Evolutionary conservation across 163 green algal genomes (phyloP).

Genomic region (Smithsoniella earleae): DNA sequence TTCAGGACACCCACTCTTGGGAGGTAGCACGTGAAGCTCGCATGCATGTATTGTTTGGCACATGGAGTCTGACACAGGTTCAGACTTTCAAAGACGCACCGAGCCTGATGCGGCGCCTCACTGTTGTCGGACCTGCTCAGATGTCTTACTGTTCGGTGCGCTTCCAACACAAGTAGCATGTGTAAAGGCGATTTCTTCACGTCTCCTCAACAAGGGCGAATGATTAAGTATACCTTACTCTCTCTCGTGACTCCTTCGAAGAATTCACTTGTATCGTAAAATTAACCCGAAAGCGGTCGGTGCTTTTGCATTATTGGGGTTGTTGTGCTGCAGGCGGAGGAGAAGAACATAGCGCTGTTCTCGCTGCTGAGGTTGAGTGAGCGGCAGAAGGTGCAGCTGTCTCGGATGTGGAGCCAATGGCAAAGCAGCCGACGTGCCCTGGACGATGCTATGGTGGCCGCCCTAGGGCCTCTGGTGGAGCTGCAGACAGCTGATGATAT

Average conservation of each 20-base stretch:
- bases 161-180: too few relatives aligned
- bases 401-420: conserved; percentile 19
- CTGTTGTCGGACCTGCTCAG: conserved; percentile 12
- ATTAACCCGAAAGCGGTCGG: too few relatives aligned
- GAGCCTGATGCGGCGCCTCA: conserved; percentile 23
- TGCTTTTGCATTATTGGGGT: too few relatives aligned
- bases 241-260: too few relatives aligned
- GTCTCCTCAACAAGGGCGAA: not conserved
- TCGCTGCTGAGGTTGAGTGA: not conserved
- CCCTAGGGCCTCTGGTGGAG: not conserved
- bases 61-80: conserved; percentile 4
- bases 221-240: too few relatives aligned
- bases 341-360: conserved; percentile 28
- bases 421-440: not conserved
- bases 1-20: not conserved
- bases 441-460: not conserved
- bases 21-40: not conserved
- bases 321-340: conserved; percentile 30
- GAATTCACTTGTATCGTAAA: too few relatives aligned
- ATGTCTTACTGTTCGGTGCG: conserved; percentile 22
- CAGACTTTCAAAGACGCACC: conserved; percentile 8
- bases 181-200: too few relatives aligned
- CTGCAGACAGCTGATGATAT: conserved; percentile 17
- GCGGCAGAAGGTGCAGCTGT: conserved; percentile 19
- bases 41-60: not conserved